phyloP scores from a whole-genome alignment of 176 grass and related monocot genomes.

The Microstegium vimineum region DNA sequence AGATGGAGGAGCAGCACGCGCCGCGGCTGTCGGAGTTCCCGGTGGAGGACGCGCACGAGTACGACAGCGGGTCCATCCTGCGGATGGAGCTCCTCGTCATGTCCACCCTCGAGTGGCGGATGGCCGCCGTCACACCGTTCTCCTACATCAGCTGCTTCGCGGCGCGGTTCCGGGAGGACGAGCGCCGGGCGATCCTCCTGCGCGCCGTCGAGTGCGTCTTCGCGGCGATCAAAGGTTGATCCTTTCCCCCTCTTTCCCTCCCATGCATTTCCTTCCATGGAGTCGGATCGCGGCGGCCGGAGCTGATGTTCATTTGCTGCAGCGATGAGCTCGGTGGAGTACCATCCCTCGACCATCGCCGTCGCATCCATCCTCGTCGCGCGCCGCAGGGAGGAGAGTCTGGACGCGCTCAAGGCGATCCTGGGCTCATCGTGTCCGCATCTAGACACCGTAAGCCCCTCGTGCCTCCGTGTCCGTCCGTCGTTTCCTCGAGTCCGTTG shows the following conservation, averaged over 20 bases:
- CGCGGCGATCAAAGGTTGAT: slow-evolving; percentile 52
- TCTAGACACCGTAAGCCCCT: slow-evolving; percentile 60
- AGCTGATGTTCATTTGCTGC: slow-evolving; percentile 2
- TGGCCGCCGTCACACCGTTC: slow-evolving; percentile 75
- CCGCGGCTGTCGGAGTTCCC: slow-evolving; percentile 57
- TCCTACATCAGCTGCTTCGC: slow-evolving; percentile 67
- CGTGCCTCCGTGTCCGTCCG: background rate
- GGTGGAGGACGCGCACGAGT: slow-evolving; percentile 38
- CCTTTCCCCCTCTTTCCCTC: background rate
- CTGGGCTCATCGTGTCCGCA: slow-evolving; percentile 41
- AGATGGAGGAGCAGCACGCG: slow-evolving; percentile 69
- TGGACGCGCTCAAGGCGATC: slow-evolving; percentile 53
- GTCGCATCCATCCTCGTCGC: slow-evolving; percentile 61
- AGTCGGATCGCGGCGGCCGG: background rate
- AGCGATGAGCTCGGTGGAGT: slow-evolving; percentile 65
- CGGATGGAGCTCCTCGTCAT: slow-evolving; percentile 93
- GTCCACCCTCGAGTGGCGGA: slow-evolving; percentile 62
- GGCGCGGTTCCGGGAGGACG: slow-evolving; percentile 40
- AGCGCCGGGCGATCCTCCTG: slow-evolving; percentile 34
- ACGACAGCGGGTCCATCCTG: slow-evolving; percentile 37
- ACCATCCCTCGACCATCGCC: slow-evolving; percentile 66
- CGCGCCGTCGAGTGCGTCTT: slow-evolving; percentile 58
- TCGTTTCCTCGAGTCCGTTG: background rate
- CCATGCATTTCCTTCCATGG: background rate
- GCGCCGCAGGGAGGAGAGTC: slow-evolving; percentile 14